Conservation (phyloP, 352 stramenopile species). For the Sclerospora graminicola region DNA sequence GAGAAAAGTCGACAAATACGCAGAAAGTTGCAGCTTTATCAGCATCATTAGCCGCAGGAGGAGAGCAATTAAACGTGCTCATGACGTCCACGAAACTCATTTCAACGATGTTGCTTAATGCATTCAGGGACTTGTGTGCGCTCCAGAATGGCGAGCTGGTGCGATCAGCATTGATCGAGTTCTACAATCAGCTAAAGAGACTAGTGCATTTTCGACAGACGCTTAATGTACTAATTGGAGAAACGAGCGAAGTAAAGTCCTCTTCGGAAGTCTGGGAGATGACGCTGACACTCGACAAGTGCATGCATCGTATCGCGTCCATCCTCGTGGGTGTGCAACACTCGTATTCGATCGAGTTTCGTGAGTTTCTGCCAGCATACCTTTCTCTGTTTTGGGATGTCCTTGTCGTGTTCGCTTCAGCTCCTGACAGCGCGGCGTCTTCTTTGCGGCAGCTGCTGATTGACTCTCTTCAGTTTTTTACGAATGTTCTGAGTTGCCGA, state of each 20-base stretch:
- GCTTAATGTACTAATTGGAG: conserved; percentile 5
- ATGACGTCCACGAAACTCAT: conserved; percentile 56
- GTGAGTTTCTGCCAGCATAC: conserved; percentile 59
- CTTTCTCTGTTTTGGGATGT: conserved; percentile 58
- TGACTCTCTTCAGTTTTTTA: conserved; percentile 67
- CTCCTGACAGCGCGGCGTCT: conserved; percentile 1
- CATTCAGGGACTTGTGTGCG: conserved; percentile 48
- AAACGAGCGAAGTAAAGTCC: neutral
- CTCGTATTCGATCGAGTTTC: conserved; percentile 78
- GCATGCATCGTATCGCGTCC: conserved; percentile 45
- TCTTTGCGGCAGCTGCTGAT: conserved; percentile 43
- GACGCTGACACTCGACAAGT: conserved; percentile 41
- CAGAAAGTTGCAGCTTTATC: conserved; percentile 7
- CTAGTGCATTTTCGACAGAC: conserved; percentile 37
- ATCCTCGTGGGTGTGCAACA: conserved; percentile 69
- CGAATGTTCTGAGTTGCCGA: conserved; percentile 69
- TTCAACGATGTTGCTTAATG: conserved; percentile 55
- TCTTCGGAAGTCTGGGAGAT: conserved; percentile 6
- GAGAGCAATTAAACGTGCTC: conserved; percentile 28
- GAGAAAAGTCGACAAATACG: neutral
- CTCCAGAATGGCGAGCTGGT: conserved; percentile 51
- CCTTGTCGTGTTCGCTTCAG: conserved; percentile 17
- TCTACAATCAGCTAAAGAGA: conserved; percentile 64
- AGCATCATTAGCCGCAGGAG: conserved; percentile 3
- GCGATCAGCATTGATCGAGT: conserved; percentile 43